Base-by-base conservation (phyloP, 2,329 filamentous ascomycete species). In the Aureobasidium namibiae region DNA sequence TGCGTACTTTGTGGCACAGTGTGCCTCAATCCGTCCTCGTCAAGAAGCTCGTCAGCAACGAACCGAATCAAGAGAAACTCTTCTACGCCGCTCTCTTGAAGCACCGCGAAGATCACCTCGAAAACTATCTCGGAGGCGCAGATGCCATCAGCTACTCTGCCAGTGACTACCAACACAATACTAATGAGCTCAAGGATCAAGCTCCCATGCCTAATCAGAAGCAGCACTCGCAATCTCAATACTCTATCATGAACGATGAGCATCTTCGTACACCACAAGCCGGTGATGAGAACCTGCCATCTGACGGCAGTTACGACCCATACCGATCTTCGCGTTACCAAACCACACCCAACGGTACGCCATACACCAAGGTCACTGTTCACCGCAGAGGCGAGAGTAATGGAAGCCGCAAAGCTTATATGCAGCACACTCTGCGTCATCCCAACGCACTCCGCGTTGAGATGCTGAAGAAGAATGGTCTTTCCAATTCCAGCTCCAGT, bases 1-100 rank as follows among this genome's bases (percentile, higher is more conserved):
- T 99, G 63, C 87, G 88, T 61, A 92, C 91, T 2, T 81, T 97
- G 67, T 97, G 91, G 92, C 92, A 97, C 75, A 88, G 86, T 66
- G 87, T 90, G 64, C 83, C 83, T 34, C 88, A 92, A 65, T 82
- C 87, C 29, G 81, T 86, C 18, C 74, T 97, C 23, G 80, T 87
- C 24, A 77, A 83, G 59, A 87, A 85, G 67, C 78, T 97, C n/a
- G 65, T 76, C 56, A 76, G 71, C 64, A 67, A 72, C 44, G 75
- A 79, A 63, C 78, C 83, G 4, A 97, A 95, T 64, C 90, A 96
- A 59, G 91, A 96, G 69, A 95, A 96, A 69, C 81, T 92, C 65
- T 96, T 97, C 72, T 99, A 97, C 72, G 88, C 85, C 73, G 82
- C 95, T 21, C 80, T 99, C 8, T 75, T 87, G 64, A 88, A 87